These are phyloP conservation scores for Hypoxylon sp. DNA, from an alignment of 2,329 filamentous ascomycete species.

Conservation along the genomic window DNA sequence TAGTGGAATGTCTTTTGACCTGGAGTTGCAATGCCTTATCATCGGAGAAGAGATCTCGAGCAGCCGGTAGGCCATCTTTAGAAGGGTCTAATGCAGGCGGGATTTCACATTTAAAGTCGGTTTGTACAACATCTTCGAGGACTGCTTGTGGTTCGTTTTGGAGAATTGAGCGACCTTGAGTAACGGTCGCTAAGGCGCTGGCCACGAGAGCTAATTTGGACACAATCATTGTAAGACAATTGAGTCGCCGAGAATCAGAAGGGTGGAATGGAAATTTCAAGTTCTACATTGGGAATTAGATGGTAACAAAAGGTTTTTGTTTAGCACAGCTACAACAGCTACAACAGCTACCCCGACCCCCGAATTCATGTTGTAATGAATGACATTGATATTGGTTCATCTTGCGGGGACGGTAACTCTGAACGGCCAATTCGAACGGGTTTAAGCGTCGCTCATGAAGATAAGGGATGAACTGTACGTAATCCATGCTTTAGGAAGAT, in stretches of 20 bases:
- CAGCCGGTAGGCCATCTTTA: conserved; percentile 52
- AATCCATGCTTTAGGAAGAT: conserved; percentile 31
- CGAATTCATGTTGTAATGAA: conserved; percentile 16
- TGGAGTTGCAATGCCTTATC: conserved; percentile 55
- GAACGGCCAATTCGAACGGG: conserved; percentile 38
- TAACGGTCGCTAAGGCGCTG: conserved; percentile 37
- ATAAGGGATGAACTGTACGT: conserved; percentile 37
- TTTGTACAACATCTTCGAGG: conserved; percentile 24
- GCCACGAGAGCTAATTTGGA: conserved; percentile 44
- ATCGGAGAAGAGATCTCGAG: conserved; percentile 50
- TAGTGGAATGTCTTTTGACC: conserved; percentile 56
- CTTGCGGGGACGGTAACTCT: conserved; percentile 19
- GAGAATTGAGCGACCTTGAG: conserved; percentile 37
- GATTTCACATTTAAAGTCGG: conserved; percentile 53
- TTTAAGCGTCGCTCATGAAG: conserved; percentile 20
- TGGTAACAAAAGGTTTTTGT: conserved; percentile 16
- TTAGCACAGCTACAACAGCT: conserved; percentile 12
- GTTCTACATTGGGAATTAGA: not conserved
- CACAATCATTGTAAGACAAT: conserved; percentile 39
- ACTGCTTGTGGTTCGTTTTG: conserved; percentile 39
- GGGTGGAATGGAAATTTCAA: conserved; percentile 2
- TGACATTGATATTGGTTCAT: conserved; percentile 7
- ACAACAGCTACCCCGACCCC: conserved; percentile 30
- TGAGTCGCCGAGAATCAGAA: not conserved
- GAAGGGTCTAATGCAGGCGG: conserved; percentile 51